Base-by-base conservation (phyloP, 441 rosid species). In the Pelargonium myrrhifolium region DNA sequence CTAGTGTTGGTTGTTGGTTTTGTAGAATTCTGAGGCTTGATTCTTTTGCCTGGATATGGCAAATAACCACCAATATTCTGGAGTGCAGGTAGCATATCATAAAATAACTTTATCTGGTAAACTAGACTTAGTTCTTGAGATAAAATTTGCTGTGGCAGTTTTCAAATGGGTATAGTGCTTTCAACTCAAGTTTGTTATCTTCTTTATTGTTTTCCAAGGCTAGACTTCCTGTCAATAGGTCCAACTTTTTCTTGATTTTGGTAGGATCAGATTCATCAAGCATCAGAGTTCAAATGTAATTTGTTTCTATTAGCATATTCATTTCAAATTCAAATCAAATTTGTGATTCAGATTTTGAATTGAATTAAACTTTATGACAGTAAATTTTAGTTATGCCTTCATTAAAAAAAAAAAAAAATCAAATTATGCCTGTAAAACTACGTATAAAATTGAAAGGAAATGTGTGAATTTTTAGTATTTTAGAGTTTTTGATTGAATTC, bases 1-100 rank as follows among this genome's bases (percentile, higher is more conserved):
- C 45, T 55, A 7, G 56, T 22, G 65, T 20, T 69, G 62, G 56
- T 71, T 66, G 56, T 73, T 79, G 37, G 66, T 69, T 64, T 42
- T 81, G 74, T 73, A 81, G 67, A 72, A 69, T 24, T 70, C 37
- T 56, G 77, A 66, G 78, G 80, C 76, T 71, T 62, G 6, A 66
- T 56, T 59, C 43, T 53, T 76, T 75, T n/a, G 74, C 67, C 69
- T 72, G 77, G 40, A 90, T 93, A n/a, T n/a, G 98, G 85, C 88
- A 61, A 93, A 89, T 68, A 87, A 90, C 71, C 80, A 86, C 53
- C 91, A 86, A 65, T 87, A 80, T 81, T 79, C 89, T 39, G 85
- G 88, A 75, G 71, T 83, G 73, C 91, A 86, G 96, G 96, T 90
- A 86, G 66, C 65, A 26, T 56, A 42, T 63, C 66, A 2, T 21